These are phyloP conservation scores for Naegleria lovaniensis DNA, from an alignment of 208 protist genomes.

Conservation along the genomic window DNA sequence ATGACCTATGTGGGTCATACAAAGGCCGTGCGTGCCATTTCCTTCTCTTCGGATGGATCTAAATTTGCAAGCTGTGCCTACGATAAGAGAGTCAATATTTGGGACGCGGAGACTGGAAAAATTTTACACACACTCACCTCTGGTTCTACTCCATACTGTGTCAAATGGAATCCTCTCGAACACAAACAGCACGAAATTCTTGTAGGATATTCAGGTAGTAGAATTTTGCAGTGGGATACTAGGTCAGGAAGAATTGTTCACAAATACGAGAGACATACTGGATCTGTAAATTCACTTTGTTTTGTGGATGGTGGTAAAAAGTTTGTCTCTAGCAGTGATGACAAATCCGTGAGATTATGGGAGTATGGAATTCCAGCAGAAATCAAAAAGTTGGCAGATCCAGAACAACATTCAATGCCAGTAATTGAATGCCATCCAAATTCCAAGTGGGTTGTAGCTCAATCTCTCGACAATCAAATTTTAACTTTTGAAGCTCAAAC, in stretches of 20 bases:
- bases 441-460: slow-evolving; percentile 72
- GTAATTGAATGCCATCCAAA: slow-evolving; percentile 71
- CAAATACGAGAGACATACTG: slow-evolving; percentile 92
- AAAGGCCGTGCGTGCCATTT: slow-evolving; percentile 76
- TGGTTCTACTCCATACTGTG: slow-evolving; percentile 54
- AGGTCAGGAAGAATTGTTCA: slow-evolving; percentile 47
- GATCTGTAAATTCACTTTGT: slow-evolving; percentile 84
- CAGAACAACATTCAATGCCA: slow-evolving; percentile 78
- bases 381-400: slow-evolving; percentile 90
- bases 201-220: slow-evolving; percentile 55
- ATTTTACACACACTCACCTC: slow-evolving; percentile 62
- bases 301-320: slow-evolving; percentile 80
- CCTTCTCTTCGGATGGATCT: slow-evolving; percentile 68
- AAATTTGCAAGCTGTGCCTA: slow-evolving; percentile 80
- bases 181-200: slow-evolving; percentile 59
- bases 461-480: slow-evolving; percentile 91
- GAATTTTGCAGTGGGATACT: slow-evolving; percentile 46
- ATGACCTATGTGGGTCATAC: slow-evolving; percentile 82
- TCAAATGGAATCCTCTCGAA: slow-evolving; percentile 60
- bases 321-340: slow-evolving; percentile 86
- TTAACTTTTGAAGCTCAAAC: slow-evolving; percentile 75
- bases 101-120: slow-evolving; percentile 85
- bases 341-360: slow-evolving; percentile 92
- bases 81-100: slow-evolving; percentile 73
- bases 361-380: slow-evolving; percentile 89